Percentiles rank a stretch among this genome's conserved stretches.
These are phyloP conservation scores for Globisporangium okanoganense DNA, from an alignment of 352 stramenopile genomes.

Conservation along the genomic window DNA sequence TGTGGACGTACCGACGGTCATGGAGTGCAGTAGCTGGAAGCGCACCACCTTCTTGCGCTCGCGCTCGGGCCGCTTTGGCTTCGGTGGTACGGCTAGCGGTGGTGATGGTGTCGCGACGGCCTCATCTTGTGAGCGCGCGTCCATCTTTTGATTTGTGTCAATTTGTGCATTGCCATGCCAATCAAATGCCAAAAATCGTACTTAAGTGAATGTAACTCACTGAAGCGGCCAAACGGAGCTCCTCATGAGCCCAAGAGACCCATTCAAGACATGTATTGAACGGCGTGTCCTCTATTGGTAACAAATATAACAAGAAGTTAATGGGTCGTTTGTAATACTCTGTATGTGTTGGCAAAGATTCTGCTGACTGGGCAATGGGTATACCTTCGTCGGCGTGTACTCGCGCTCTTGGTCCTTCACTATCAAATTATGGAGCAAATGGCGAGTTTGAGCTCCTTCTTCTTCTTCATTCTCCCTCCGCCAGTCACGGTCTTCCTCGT, in stretches of 20 bases:
- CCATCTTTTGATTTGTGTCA: neutral
- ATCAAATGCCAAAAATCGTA: neutral
- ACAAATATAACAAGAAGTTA: neutral
- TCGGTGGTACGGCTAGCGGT: neutral
- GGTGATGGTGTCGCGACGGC: neutral
- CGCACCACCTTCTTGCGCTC: conserved; percentile 54
- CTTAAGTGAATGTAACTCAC: neutral
- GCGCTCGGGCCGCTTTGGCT: conserved; percentile 27
- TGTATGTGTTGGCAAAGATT: neutral
- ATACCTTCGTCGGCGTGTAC: neutral
- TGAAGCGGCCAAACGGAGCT: neutral
- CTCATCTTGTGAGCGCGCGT: neutral
- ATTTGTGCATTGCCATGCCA: too few relatives aligned
- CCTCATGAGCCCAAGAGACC: neutral
- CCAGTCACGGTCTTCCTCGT: neutral
- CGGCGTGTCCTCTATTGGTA: neutral
- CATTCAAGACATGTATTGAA: neutral
- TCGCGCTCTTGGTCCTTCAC: neutral
- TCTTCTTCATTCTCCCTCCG: neutral
- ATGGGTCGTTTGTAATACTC: neutral
- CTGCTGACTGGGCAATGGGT: neutral
- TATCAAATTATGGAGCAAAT: neutral
- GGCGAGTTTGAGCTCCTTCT: conserved; percentile 3
- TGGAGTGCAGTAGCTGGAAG: conserved; percentile 48
- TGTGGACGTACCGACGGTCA: conserved; percentile 44